Evolutionary conservation across 2,329 filamentous ascomycete genomes (phyloP), one percentile per base, ranked within the genome.

Genomic region (Paraphaeosphaeria minitans): DNA sequence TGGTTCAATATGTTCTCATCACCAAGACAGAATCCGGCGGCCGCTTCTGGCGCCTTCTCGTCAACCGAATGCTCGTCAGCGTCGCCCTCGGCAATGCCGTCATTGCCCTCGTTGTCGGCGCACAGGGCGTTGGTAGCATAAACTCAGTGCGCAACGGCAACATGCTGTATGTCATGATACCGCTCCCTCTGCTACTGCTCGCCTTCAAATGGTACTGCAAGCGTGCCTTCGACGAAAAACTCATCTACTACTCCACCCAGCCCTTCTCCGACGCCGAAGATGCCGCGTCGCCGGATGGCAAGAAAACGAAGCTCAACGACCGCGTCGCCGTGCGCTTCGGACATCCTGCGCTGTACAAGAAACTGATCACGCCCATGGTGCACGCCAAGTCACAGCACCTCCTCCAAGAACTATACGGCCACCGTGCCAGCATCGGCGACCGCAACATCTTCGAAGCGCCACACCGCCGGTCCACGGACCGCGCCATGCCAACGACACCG

Each of bases 21-120:
- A 98, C 95, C 51, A 98, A 98, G 81, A 96, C 89, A 9, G 95
- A 99, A 74, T 97, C 93, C 0, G 94, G 93, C 13, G 95, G 95
- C 51, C 86, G 90, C 75, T 96, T 93, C 74, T 98, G 95, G 95
- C 87, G 91, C 14, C 85, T 93, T 1, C 78, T 98, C 1, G 95
- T 92, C 81, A 98, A 99, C 77, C 89, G 95, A n/a, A 82, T 97
- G 73, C 80, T 98, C 29, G 93, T 97, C 68, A 91, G 87, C 13
- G 84, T 88, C 0, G 83, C 96, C 13, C 81, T 98, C 12, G 85
- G 90, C 42, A 92, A 97, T 66, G 75, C 92, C 1, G 84, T 97
- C 50, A 87, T 93, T 41, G 91, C 91, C 56, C 81, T 97, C 21
- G 85, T 93, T 13, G 85, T 92, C 53, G 92, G 89, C 78, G 88